Percentiles rank a stretch among this genome's conserved stretches.
Evolutionary conservation across 129 eudicot species (phyloP).

Genomic region (Chrysanthemum seticuspe): DNA sequence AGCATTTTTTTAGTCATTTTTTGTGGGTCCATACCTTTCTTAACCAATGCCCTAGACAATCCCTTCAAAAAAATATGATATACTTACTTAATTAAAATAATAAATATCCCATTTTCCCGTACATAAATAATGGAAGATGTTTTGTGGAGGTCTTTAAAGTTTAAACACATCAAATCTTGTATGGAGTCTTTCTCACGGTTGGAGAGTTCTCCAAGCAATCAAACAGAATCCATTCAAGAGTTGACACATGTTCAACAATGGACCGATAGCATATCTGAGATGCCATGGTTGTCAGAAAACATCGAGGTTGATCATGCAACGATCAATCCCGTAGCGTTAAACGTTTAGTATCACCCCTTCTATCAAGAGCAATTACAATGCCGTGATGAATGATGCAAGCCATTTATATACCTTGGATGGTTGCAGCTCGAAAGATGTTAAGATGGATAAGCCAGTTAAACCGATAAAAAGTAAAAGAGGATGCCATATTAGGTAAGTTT

Average conservation of each 20-base stretch:
- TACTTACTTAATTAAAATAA: not conserved
- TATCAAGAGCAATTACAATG: not conserved
- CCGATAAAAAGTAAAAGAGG: slow-evolving; percentile 41
- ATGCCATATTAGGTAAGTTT: slow-evolving; percentile 50
- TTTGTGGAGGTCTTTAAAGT: not conserved
- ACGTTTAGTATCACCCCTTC: slow-evolving; percentile 22
- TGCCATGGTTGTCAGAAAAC: not conserved
- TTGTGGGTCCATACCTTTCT: too few relatives aligned
- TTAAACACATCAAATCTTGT: not conserved
- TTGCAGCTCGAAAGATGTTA: slow-evolving; percentile 28
- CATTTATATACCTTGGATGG: not conserved
- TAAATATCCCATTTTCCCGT: slow-evolving; percentile 2
- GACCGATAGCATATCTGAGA: slow-evolving; percentile 13
- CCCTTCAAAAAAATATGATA: too few relatives aligned
- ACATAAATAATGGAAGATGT: slow-evolving; percentile 10
- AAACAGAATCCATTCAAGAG: slow-evolving; percentile 24
- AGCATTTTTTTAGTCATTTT: too few relatives aligned
- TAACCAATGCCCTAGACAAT: too few relatives aligned
- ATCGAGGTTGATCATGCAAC: not conserved
- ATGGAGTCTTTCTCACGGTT: slow-evolving; percentile 12
- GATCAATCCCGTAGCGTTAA: slow-evolving; percentile 13
- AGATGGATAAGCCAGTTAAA: slow-evolving; percentile 3
- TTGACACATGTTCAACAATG: slow-evolving; percentile 29
- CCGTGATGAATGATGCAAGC: slow-evolving; percentile 10
- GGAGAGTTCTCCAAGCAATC: slow-evolving; percentile 13